These are phyloP conservation scores for Trichomonascaceae sp. DNA, from an alignment of 1,139 yeast genomes.

Conservation along the genomic window DNA sequence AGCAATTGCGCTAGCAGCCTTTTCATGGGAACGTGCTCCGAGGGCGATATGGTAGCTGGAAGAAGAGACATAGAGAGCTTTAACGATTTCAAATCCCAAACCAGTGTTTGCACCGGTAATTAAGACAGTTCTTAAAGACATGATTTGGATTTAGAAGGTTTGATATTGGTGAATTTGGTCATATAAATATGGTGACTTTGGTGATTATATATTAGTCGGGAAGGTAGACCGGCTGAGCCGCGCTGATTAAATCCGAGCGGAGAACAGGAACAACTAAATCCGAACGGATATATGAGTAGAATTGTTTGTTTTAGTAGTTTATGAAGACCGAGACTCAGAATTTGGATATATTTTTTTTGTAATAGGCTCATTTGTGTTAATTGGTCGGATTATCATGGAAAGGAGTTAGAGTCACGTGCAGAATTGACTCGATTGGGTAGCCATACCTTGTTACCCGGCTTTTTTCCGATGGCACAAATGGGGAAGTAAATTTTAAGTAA, in stretches of 20 bases:
- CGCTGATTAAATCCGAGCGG: background rate
- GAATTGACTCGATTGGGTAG: no score
- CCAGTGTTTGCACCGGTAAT: constrained; percentile 34
- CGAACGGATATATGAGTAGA: background rate
- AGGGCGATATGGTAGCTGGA: constrained; percentile 31
- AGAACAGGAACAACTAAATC: background rate
- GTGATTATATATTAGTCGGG: background rate
- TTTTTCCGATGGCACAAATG: background rate
- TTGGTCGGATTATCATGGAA: no score
- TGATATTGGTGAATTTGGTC: background rate
- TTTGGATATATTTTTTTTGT: no score
- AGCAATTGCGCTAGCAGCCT: constrained; percentile 18
- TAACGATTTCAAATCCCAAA: constrained; percentile 31
- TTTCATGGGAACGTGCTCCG: constrained; percentile 18
- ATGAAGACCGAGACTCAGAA: background rate
- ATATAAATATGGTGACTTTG: background rate
- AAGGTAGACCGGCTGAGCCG: background rate
- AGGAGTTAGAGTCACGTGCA: no score
- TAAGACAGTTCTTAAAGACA: constrained; percentile 17
- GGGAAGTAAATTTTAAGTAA: background rate
- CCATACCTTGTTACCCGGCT: no score
- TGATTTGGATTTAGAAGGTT: background rate
- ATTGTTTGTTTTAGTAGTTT: background rate
- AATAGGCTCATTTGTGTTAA: no score
- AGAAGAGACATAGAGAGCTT: constrained; percentile 21